Conservation (phyloP, 2,329 filamentous ascomycete species). For the Dothideomycetes sp. region DNA sequence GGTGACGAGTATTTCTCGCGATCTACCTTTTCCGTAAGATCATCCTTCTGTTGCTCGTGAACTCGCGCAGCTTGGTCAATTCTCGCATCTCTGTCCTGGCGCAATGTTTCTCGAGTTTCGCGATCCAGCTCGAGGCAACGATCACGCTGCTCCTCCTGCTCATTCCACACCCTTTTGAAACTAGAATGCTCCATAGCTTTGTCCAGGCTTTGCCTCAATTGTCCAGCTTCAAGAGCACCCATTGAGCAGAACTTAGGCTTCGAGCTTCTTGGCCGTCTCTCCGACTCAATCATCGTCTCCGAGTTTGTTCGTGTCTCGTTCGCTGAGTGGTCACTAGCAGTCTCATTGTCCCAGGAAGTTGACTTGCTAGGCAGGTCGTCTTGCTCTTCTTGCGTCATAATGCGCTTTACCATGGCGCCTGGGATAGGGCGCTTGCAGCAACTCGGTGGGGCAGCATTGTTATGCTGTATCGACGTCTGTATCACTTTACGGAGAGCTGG, state of each 20-base stretch:
- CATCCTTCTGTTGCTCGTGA: slow-evolving; percentile 9
- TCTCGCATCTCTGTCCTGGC: slow-evolving; percentile 13
- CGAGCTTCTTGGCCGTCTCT: slow-evolving; percentile 1
- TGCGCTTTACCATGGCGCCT: slow-evolving; percentile 25
- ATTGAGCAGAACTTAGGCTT: background rate
- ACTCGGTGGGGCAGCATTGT: slow-evolving; percentile 21
- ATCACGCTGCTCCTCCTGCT: slow-evolving; percentile 19
- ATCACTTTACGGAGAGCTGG: slow-evolving; percentile 22
- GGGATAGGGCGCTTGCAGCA: slow-evolving; percentile 31
- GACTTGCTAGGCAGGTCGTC: slow-evolving; percentile 21
- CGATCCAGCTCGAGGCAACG: background rate
- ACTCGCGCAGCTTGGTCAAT: slow-evolving; percentile 1
- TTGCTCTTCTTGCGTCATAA: slow-evolving; percentile 27
- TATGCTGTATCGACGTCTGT: slow-evolving; percentile 22
- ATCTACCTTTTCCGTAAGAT: slow-evolving; percentile 6
- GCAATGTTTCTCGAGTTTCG: slow-evolving; percentile 10
- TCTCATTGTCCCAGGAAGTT: slow-evolving; percentile 20
- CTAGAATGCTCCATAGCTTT: slow-evolving; percentile 15
- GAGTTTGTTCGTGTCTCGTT: slow-evolving; percentile 1
- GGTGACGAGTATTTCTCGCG: too few relatives aligned
- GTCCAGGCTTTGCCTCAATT: slow-evolving; percentile 12
- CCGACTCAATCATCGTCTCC: slow-evolving; percentile 1
- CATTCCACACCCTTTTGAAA: slow-evolving; percentile 15
- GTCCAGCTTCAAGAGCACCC: background rate
- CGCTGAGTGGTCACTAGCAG: slow-evolving; percentile 2